A percentile compares a stretch with the other conserved stretches of the same genome.
These are phyloP conservation scores for Mercurialis annua DNA, from an alignment of 345 rosid genomes.

Conservation along the genomic window DNA sequence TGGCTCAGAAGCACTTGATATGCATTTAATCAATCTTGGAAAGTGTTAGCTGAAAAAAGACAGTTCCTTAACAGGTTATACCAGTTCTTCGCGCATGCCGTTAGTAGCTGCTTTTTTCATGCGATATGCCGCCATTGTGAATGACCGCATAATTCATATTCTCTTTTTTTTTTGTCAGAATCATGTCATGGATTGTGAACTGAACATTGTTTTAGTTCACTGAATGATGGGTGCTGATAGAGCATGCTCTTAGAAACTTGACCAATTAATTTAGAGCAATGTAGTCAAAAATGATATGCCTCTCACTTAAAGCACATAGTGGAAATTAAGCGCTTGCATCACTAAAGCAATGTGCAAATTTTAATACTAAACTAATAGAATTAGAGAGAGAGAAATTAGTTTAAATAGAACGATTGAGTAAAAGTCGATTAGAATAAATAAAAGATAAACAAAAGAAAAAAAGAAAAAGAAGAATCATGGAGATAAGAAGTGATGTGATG, in stretches of 20 bases:
- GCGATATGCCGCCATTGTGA: not conserved
- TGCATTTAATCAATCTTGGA: not conserved
- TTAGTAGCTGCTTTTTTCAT: not conserved
- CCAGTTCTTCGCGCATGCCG: not conserved
- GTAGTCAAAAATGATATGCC: too few species aligned
- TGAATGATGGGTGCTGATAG: not conserved
- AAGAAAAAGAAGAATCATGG: too few species aligned
- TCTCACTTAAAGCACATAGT: too few species aligned
- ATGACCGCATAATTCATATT: not conserved
- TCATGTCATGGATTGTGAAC: not conserved
- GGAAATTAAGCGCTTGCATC: too few species aligned
- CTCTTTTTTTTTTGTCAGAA: not conserved
- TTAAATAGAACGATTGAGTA: too few species aligned
- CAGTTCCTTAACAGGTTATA: not conserved
- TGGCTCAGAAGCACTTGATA: not conserved
- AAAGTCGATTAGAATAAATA: too few species aligned
- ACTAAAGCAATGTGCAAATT: too few species aligned
- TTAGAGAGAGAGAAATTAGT: too few species aligned
- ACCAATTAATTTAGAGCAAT: too few species aligned
- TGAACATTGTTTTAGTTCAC: not conserved
- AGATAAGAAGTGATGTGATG: too few species aligned
- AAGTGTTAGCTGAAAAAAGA: not conserved
- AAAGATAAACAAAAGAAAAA: too few species aligned
- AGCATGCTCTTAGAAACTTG: constrained; percentile 1
- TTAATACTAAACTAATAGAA: too few species aligned